Base-by-base conservation (phyloP, 2,329 filamentous ascomycete species). In the Penicillium sp. region DNA sequence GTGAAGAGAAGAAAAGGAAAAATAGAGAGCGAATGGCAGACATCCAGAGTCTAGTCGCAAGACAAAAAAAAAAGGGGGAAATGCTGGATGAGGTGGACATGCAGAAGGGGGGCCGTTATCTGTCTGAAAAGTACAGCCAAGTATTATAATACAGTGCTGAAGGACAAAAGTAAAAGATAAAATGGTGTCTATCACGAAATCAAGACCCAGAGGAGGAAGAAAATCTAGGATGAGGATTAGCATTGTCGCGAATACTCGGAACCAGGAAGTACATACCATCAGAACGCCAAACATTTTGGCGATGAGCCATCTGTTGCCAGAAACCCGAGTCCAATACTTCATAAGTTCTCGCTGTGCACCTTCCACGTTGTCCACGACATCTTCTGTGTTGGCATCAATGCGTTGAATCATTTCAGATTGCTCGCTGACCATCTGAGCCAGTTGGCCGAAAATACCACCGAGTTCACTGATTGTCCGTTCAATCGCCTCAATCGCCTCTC, bases 401-500 rank as follows among this genome's bases (percentile, higher is more conserved):
- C 93, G 83, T 75, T 97, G 91, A 62, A 99, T 96, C 89, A 96
- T 96, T 75, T 97, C 94, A 58, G 90, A 91, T 77, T 99, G 94
- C 73, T 99, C 93, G 53, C 89, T 91, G 27, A 99, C 94, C 94
- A 99, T 97, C 63, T 90, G 87, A 33, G 94, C 93, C 48, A 99
- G 79, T 74, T 99, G 93, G 8, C 92, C 90, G 72, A 97, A 97
- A 59, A 97, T 97, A 14, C 88, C 82, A 26, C 94, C 94, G 1
- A 99, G 81, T 72, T 99, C 94, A 60, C 85, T 86, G 65, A 99
- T 99, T 1, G 94, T 99, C 64, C 90, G 87, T 74, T 99, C 94
- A 57, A 99, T 99, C 4, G 92, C 90, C 71, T 97, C 93, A 61
- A 99, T 97, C 0, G 94, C 94, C 73, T 97, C 91, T 18, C 93